A percentile compares a stretch with the other conserved stretches of the same genome.
These are phyloP conservation scores for Capsicum baccatum DNA, from an alignment of 257 asterid genomes.

Conservation along the genomic window DNA sequence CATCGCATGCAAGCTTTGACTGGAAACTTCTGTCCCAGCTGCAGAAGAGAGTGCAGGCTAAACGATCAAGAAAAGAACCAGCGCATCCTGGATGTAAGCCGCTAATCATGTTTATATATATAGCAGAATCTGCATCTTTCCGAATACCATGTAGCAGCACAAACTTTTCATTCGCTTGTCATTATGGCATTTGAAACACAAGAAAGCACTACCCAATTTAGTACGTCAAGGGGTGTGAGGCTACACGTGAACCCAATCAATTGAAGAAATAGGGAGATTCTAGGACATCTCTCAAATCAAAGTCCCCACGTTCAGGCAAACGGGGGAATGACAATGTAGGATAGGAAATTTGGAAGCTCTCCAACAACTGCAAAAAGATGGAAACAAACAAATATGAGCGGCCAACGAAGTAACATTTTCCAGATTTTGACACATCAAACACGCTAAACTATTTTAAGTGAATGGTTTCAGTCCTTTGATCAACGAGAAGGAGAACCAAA, in stretches of 20 bases:
- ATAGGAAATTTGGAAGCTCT: conserved; percentile 72
- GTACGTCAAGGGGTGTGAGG: background rate
- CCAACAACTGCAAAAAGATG: conserved; percentile 70
- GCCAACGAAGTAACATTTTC: background rate
- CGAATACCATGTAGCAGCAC: background rate
- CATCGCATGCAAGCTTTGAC: background rate
- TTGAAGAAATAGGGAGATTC: conserved; percentile 91
- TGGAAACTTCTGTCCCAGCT: background rate
- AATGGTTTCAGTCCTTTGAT: background rate
- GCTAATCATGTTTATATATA: background rate
- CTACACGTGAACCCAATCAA: conserved; percentile 40
- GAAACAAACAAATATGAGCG: conserved; percentile 15
- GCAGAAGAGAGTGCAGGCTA: conserved; percentile 5
- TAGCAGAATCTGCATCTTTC: background rate
- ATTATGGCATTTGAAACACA: conserved; percentile 13
- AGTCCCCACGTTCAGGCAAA: conserved; percentile 88
- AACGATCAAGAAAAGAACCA: background rate
- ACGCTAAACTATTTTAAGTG: background rate
- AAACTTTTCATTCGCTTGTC: background rate
- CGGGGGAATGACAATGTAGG: conserved; percentile 83
- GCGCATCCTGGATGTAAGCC: background rate
- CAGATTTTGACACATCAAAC: background rate
- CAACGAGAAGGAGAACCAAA: background rate
- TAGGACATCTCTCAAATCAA: conserved; percentile 78
- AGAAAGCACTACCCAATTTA: background rate